Base-by-base conservation (phyloP, 306 rosid genomes). In the Canavalia gladiata region DNA sequence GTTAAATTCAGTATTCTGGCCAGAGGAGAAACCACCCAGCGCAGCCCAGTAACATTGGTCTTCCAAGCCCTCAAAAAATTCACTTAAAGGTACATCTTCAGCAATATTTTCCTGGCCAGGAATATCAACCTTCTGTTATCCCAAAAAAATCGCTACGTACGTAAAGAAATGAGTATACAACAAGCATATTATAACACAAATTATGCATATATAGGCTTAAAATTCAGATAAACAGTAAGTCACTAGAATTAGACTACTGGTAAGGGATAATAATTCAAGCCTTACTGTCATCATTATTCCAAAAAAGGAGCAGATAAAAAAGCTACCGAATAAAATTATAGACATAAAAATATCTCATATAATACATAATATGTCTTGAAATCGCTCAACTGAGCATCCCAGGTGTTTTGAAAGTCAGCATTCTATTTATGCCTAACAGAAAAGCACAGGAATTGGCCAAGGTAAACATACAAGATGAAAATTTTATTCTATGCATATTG, bases 21-120 rank as follows among this genome's bases (percentile, higher is more conserved):
- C 68, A 66, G 51, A 39, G 71, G 67, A 64, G 11, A 68, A 41
- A 58, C 7, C 69, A 12, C 25, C 60, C 3, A 55, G 42, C 4
- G 35, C 8, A 54, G 35, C 62, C 42, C 56, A 42, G 74, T 37
- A 56, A 62, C 64, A 70, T 52, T 76, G 78, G 56, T 59, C 84
- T 69, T 67, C 88, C 52, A 88, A 66, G 35, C 60, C 87, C 12
- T 43, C 58, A 64, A 63, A 83, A 42, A 81, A 25, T 29, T 86
- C 84, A 54, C 6, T 46, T 65, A 2, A 76, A 59, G 56, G 63
- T 8, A 43, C 7, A 2, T 62, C 81, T 31, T 57, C 82, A 73
- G 34, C 76, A 41, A 56, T 37, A 34, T 67, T 87, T 42, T 41
- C 49, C 51, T 55, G 31, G 12, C 29, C 25, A 49, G 11, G 37